Percentiles rank a stretch among this genome's conserved stretches.
These are phyloP conservation scores for Gonapodya prolifera DNA, from an alignment of 192 early-diverging fungal species.

Conservation along the genomic window DNA sequence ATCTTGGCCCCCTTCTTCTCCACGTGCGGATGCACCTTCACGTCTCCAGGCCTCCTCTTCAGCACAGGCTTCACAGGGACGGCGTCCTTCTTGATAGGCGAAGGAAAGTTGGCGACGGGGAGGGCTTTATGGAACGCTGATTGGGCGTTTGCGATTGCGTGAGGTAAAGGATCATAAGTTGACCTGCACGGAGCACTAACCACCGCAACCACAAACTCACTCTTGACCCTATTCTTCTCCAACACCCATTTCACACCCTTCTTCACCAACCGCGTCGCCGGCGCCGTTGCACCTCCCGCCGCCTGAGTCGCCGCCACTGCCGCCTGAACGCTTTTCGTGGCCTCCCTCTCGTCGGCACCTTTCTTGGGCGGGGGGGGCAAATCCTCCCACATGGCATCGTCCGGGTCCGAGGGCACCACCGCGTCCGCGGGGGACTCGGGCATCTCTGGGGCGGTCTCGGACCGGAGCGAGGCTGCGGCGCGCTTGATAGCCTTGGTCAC, in stretches of 20 bases:
- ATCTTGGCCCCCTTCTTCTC: too few species aligned
- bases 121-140: neutral
- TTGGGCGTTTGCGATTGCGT: neutral
- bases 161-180: neutral
- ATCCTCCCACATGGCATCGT: neutral
- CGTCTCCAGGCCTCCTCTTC: too few species aligned
- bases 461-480: too few species aligned
- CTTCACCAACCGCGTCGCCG: neutral
- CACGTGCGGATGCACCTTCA: too few species aligned
- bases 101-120: neutral
- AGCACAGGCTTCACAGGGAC: neutral
- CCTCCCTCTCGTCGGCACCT: neutral
- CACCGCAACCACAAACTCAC: neutral
- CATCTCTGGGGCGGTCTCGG: neutral
- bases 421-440: neutral
- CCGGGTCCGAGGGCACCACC: neutral
- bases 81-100: neutral
- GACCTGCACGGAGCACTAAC: neutral
- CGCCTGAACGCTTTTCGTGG: neutral
- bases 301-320: neutral
- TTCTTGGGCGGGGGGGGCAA: neutral
- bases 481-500: too few species aligned
- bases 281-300: neutral
- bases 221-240: neutral
- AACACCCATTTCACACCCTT: neutral